Percentiles rank a stretch among this genome's conserved stretches.
These are phyloP conservation scores for Sporothrix sp. DNA, from an alignment of 2,329 filamentous ascomycete genomes.

Conservation along the genomic window DNA sequence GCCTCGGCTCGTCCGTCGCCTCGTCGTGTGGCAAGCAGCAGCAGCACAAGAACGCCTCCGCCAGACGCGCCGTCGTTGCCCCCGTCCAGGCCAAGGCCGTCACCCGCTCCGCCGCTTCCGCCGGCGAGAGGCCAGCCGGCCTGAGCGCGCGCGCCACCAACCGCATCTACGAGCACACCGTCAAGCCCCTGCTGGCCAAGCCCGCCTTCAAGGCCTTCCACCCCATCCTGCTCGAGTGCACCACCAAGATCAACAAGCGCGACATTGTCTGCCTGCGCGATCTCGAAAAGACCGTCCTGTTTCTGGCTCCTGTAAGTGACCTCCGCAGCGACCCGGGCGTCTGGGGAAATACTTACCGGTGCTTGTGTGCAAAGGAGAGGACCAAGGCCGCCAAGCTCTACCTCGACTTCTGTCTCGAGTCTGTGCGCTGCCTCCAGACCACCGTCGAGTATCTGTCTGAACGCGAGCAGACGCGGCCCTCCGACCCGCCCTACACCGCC, in stretches of 20 bases:
- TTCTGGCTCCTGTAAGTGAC: conserved; percentile 83
- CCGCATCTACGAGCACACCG: conserved; percentile 69
- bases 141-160: conserved; percentile 61
- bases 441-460: conserved; percentile 80
- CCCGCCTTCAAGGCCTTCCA: conserved; percentile 69
- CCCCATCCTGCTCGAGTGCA: conserved; percentile 66
- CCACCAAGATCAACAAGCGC: conserved; percentile 68
- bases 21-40: conserved; percentile 48
- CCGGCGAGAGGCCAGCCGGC: conserved; percentile 42
- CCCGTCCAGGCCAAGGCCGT: conserved; percentile 43
- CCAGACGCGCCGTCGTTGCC: conserved; percentile 25
- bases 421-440: conserved; percentile 81
- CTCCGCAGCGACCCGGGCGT: conserved; percentile 31
- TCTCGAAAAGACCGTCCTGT: conserved; percentile 85
- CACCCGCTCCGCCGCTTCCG: conserved; percentile 47
- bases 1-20: conserved; percentile 71
- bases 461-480: conserved; percentile 72
- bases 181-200: conserved; percentile 68
- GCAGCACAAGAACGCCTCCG: neutral
- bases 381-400: conserved; percentile 62
- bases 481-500: conserved; percentile 86
- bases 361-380: conserved; percentile 66
- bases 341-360: conserved; percentile 59
- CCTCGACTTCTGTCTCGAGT: conserved; percentile 80
- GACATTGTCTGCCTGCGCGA: conserved; percentile 87